Conservation (phyloP, 139 green algal genomes). For the Raphidocelis subcapitata region DNA sequence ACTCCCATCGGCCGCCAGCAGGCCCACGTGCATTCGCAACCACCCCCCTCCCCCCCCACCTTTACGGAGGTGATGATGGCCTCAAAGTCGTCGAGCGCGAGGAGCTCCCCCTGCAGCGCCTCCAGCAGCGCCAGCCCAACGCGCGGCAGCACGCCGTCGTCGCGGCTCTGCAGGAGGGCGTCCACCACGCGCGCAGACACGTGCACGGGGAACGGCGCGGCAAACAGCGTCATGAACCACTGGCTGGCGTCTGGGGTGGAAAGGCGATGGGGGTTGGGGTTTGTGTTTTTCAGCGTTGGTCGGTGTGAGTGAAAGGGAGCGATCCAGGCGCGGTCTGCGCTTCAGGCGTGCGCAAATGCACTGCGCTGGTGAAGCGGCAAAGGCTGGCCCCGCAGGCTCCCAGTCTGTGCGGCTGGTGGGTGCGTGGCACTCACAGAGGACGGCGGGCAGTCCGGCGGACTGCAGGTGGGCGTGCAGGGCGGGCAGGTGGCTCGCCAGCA, state of each 20-base stretch:
- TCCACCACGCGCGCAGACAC: slow-evolving; percentile 87
- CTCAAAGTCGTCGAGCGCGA: slow-evolving; percentile 84
- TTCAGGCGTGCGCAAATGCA: slow-evolving; percentile 51
- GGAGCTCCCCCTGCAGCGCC: slow-evolving; percentile 58
- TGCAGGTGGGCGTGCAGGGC: slow-evolving; percentile 56
- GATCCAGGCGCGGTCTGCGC: slow-evolving; percentile 56
- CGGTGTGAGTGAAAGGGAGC: no score
- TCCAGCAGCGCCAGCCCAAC: slow-evolving; percentile 66
- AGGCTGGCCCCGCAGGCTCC: slow-evolving; percentile 25
- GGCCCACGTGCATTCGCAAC: not conserved
- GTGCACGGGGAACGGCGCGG: slow-evolving; percentile 80
- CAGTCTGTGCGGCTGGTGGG: no score
- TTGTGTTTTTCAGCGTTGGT: no score
- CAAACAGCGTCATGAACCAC: slow-evolving; percentile 94
- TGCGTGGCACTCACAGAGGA: slow-evolving; percentile 79
- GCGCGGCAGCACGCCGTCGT: slow-evolving; percentile 57
- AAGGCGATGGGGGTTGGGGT: no score
- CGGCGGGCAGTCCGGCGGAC: slow-evolving; percentile 64
- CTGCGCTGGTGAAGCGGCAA: slow-evolving; percentile 13
- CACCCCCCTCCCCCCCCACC: slow-evolving; percentile 10
- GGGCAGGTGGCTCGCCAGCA: slow-evolving; percentile 42
- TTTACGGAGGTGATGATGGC: slow-evolving; percentile 86
- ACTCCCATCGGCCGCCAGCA: not conserved
- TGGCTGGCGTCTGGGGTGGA: slow-evolving; percentile 85
- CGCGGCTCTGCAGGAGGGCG: slow-evolving; percentile 65